Evolutionary conservation across 192 early-diverging fungal species (phyloP), one percentile per base, ranked within the genome.

Genomic region (Spizellomyces sp.): DNA sequence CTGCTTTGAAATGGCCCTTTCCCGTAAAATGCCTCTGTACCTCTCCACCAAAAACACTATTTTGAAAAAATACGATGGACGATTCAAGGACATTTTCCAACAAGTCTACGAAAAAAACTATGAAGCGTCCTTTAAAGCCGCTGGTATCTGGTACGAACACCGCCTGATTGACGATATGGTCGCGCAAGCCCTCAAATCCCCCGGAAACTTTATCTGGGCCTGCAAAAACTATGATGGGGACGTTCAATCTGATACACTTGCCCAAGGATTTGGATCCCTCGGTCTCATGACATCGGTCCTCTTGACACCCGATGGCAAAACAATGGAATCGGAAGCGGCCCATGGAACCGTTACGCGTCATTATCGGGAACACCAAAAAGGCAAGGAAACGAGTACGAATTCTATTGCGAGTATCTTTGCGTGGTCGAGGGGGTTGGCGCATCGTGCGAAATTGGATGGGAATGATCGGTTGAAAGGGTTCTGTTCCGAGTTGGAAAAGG

Each of bases 141-240:
- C 77, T n/a, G 86, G 87, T 56, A 96, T 99, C 80, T 99, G 93
- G 94, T 99, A 99, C 76, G 95, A 97, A 80, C 96, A 99, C 80
- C 90, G 96, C 44, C 82, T 98, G 44, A 96, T 98, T 73, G 96
- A 98, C 82, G 96, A 98, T 77, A 97, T 97, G 95, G 94, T 96
- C 79, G 96, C 96, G 6, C 95, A 99, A 83, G 91, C 91, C 59
- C 82, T 99, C 72, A 99, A 99, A 83, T 95, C 94, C 55, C 79
- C 90, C 46, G 96, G 96, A 58, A 93, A 92, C 42, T 95, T 96
- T 59, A 90, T 98, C 15, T 94, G 94, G 88, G 95, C 96, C 9
- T 88, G 87, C 80, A 95, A 95, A 81, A 98, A 98, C 88, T 95
- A 95, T 83, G 92, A 95, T 70, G 78, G 95, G 67, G 96, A 98